These are phyloP conservation scores for Aspergillus pseudoterreus DNA, from an alignment of 2,329 filamentous ascomycete genomes.

Conservation along the genomic window DNA sequence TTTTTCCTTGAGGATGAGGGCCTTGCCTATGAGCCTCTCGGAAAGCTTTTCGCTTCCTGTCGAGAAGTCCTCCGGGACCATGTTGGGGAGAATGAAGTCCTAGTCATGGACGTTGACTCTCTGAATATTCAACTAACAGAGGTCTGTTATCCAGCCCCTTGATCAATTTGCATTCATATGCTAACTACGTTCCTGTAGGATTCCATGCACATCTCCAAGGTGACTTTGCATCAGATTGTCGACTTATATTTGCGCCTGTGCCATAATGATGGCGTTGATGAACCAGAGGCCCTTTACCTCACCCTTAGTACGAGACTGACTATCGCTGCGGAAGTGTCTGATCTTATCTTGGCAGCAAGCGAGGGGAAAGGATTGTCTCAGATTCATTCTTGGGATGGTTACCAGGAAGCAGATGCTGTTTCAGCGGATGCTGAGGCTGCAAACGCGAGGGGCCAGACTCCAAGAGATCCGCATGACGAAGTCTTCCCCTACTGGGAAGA, in stretches of 20 bases:
- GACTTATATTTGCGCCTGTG: constrained; percentile 57
- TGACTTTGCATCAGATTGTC: constrained; percentile 56
- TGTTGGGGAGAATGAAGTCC: constrained; percentile 54
- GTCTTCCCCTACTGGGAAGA: constrained; percentile 13
- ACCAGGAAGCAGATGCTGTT: constrained; percentile 45
- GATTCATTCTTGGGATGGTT: constrained; percentile 44
- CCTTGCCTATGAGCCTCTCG: constrained; percentile 51
- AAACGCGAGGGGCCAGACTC: constrained; percentile 12
- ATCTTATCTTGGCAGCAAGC: constrained; percentile 50
- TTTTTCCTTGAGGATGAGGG: constrained; percentile 57
- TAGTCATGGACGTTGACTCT: constrained; percentile 53
- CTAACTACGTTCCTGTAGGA: constrained; percentile 41
- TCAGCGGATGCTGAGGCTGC: constrained; percentile 14
- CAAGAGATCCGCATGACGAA: constrained; percentile 9
- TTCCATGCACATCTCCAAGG: constrained; percentile 45
- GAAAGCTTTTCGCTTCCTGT: constrained; percentile 55
- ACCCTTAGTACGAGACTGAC: constrained; percentile 53
- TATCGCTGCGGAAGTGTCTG: constrained; percentile 51
- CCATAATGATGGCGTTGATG: constrained; percentile 54
- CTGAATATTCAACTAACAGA: constrained; percentile 57
- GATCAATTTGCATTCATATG: constrained; percentile 6
- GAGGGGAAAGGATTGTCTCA: constrained; percentile 57
- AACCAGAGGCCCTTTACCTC: constrained; percentile 56
- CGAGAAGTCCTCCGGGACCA: constrained; percentile 53
- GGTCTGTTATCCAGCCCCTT: constrained; percentile 40